A percentile compares a stretch with the other conserved stretches of the same genome.
Evolutionary conservation across 192 early-diverging fungal genomes (phyloP).

Genomic region (Linnemannia exigua): DNA sequence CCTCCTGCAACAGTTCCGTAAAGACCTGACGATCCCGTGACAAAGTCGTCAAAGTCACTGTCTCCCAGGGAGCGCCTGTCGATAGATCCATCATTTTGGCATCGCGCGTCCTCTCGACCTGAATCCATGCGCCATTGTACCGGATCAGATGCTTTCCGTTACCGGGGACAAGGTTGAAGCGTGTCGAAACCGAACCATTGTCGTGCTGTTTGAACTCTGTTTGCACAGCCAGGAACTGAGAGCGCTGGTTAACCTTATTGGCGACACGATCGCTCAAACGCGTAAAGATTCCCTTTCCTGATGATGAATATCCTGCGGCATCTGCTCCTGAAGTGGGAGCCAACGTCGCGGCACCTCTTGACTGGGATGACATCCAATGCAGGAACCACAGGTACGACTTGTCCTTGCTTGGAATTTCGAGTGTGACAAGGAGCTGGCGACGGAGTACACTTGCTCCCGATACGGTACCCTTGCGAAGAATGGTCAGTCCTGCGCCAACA

Average conservation of each 20-base stretch:
- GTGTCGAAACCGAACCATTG: slow-evolving; percentile 88
- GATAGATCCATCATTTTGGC: slow-evolving; percentile 92
- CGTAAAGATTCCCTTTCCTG: slow-evolving; percentile 21
- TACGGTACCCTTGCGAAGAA: slow-evolving; percentile 79
- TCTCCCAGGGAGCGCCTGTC: slow-evolving; percentile 95
- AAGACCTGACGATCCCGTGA: slow-evolving; percentile 85
- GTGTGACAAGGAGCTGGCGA: slow-evolving; percentile 86
- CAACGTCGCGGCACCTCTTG: slow-evolving; percentile 31
- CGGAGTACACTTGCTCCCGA: slow-evolving; percentile 78
- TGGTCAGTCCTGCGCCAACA: slow-evolving; percentile 84
- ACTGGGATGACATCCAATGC: slow-evolving; percentile 87
- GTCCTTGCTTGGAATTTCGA: slow-evolving; percentile 97
- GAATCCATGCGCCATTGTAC: slow-evolving; percentile 86
- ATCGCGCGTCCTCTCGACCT: slow-evolving; percentile 87
- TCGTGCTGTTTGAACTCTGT: slow-evolving; percentile 91
- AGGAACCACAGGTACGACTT: slow-evolving; percentile 95
- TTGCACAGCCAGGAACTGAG: slow-evolving; percentile 88
- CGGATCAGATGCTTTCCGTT: slow-evolving; percentile 91
- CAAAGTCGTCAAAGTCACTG: slow-evolving; percentile 92
- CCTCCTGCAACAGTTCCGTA: slow-evolving; percentile 81
- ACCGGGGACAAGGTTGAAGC: slow-evolving; percentile 92
- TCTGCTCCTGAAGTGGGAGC: slow-evolving; percentile 32
- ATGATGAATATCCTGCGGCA: not conserved
- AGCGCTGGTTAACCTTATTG: slow-evolving; percentile 68
- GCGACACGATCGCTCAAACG: slow-evolving; percentile 57